Percentiles rank a stretch among this genome's conserved stretches.
These are phyloP conservation scores for Penicillium chermesinum DNA, from an alignment of 495 filamentous ascomycete genomes.

Conservation along the genomic window DNA sequence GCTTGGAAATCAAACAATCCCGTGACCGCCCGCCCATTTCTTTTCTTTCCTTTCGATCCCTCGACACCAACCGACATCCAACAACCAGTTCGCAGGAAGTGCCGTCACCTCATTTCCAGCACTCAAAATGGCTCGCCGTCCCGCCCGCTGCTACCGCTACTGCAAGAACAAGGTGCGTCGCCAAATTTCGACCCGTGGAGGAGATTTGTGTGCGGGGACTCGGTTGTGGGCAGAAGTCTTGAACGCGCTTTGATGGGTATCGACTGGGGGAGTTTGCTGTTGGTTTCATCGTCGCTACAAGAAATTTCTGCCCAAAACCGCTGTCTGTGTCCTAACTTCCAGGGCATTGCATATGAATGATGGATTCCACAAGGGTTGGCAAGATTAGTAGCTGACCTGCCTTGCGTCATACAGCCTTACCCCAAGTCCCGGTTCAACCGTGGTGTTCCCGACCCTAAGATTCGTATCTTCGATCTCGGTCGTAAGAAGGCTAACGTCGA, in stretches of 20 bases:
- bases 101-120: conserved; percentile 53
- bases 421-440: conserved; percentile 99
- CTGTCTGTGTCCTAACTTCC: background rate
- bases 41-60: conserved; percentile 33
- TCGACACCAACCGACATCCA: conserved; percentile 40
- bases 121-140: conserved; percentile 95
- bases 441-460: conserved; percentile 99
- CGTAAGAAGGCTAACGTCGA: conserved; percentile 97
- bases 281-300: background rate
- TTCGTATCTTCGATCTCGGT: conserved; percentile 98
- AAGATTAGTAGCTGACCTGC: conserved; percentile 25
- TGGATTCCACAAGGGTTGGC: conserved; percentile 4
- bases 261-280: background rate
- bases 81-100: conserved; percentile 48
- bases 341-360: background rate
- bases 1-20: conserved; percentile 49
- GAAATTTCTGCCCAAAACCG: background rate
- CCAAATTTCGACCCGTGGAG: conserved; percentile 19
- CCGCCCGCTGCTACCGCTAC: conserved; percentile 99
- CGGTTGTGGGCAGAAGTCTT: conserved; percentile 30
- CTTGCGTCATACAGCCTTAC: conserved; percentile 64
- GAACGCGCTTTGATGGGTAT: conserved; percentile 8
- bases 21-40: conserved; percentile 31
- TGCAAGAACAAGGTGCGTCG: conserved; percentile 99
- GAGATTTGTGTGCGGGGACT: conserved; percentile 30